Base-by-base conservation (phyloP, 106 monocot genomes). In the Acorus calamus region DNA sequence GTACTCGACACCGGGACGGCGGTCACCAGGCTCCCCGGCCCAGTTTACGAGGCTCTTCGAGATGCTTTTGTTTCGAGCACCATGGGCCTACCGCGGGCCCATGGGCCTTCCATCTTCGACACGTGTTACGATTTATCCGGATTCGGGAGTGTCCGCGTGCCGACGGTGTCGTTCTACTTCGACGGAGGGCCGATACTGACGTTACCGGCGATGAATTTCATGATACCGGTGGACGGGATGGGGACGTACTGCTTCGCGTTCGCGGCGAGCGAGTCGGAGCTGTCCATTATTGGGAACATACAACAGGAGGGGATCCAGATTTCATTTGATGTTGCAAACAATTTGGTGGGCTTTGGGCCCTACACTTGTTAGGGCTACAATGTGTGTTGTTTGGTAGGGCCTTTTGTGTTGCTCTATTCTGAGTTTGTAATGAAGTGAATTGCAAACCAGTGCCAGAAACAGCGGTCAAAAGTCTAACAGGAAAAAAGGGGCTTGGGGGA, bases 281-380 rank as follows among this genome's bases (percentile, higher is more conserved):
- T 86, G 11, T 69, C 83, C 13, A 90, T 90, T 10, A 4, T 90
- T 52, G 90, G 90, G 51, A 90, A 90, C 28, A 81, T 90, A 4
- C 90, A 86, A 65, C 90, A 90, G 66, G 78, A 86, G 65, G 90
- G 90, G 28, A 90, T 90, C 11, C 90, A 83, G 59, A 80, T 90
- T 49, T 83, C 90, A 0, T 61, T 90, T n/a, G 90, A 90, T 45
- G 53, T 82, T 0, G 80, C 90, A 5, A 83, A 70, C 14, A 86
- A 83, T 2, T 90, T 63, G 53, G 62, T 90, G 0, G 90, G 90
- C 4, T 90, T 90, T 52, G 90, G 90, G 8, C 90, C 90, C 14
- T 58, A 75, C 46, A 90, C 80, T 12, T 90, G 90, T 52, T 90
- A 74, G 44, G 7, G 13, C 59, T 60, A n/a, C n/a, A 14, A 49